Percentiles rank a stretch among this genome's conserved stretches.
Conservation (phyloP, 1,284 basidiomycete species). For the Takashimella tepidaria region DNA sequence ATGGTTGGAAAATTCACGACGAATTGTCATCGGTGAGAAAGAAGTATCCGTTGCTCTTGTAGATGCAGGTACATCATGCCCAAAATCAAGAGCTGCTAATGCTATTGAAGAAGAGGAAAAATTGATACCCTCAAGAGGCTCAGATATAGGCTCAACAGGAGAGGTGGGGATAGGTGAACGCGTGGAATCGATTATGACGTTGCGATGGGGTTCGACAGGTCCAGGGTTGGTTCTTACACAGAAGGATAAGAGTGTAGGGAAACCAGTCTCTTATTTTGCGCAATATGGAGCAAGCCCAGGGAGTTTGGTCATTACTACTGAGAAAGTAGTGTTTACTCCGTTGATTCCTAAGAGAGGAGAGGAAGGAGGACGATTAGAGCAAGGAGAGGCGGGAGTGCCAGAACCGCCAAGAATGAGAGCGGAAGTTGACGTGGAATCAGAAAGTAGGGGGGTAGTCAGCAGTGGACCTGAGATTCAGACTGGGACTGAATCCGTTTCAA, state of each 20-base stretch:
- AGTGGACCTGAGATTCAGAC: not conserved
- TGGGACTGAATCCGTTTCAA: not conserved
- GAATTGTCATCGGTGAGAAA: slow-evolving; percentile 7
- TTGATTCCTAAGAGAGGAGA: slow-evolving; percentile 5
- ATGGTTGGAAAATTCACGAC: slow-evolving; percentile 6
- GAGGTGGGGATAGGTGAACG: not conserved
- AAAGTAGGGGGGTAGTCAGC: not conserved
- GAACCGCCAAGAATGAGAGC: not conserved
- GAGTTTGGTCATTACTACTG: slow-evolving; percentile 4
- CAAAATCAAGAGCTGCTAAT: not conserved
- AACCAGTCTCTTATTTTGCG: slow-evolving; percentile 8
- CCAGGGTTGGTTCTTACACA: slow-evolving; percentile 3
- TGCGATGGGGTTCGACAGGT: not conserved
- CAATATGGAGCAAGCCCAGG: slow-evolving; percentile 7
- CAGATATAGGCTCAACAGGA: not conserved
- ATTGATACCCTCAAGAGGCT: too few species aligned
- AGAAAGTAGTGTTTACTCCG: slow-evolving; percentile 4
- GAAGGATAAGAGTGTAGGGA: not conserved
- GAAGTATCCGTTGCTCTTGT: slow-evolving; percentile 4
- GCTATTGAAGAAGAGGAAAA: too few species aligned
- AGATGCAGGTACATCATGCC: not conserved
- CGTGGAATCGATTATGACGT: not conserved
- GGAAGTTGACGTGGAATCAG: not conserved
- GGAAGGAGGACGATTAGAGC: not conserved
- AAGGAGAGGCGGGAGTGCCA: not conserved